Percentiles rank a stretch among this genome's conserved stretches.
Conservation (phyloP, 805 yeast species). For the Debaryomyces maramus region DNA sequence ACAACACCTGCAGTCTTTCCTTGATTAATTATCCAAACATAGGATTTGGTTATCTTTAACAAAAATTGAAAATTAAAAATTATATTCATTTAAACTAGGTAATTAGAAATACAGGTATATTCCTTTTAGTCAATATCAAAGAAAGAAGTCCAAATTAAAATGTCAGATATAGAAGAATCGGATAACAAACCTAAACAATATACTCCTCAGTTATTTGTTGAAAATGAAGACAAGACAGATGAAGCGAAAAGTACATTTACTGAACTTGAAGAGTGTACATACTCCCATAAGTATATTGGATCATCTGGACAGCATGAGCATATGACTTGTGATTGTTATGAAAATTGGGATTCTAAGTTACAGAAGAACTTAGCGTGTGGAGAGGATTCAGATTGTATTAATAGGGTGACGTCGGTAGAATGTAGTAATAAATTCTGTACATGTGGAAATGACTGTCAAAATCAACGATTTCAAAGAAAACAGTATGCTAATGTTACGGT, state of each 20-base stretch:
- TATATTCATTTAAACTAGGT: no score
- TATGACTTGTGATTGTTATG: slow-evolving; percentile 89
- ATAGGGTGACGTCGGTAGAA: slow-evolving; percentile 88
- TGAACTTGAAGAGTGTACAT: slow-evolving; percentile 58
- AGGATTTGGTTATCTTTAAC: no score
- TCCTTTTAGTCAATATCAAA: no score
- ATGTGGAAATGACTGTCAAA: slow-evolving; percentile 80
- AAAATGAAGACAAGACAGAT: slow-evolving; percentile 57
- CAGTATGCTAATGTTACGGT: slow-evolving; percentile 78
- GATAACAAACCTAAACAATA: slow-evolving; percentile 1
- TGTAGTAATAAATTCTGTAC: slow-evolving; percentile 67
- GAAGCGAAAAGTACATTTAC: slow-evolving; percentile 67
- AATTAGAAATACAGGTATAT: no score
- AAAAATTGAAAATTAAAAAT: no score
- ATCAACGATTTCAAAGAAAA: slow-evolving; percentile 81
- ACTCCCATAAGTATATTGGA: slow-evolving; percentile 63
- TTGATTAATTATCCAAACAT: no score
- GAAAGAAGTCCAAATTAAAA: no score
- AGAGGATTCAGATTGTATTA: slow-evolving; percentile 85
- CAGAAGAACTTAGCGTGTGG: slow-evolving; percentile 70
- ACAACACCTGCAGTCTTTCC: no score
- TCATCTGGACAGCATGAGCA: slow-evolving; percentile 72
- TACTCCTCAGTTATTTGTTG: slow-evolving; percentile 27
- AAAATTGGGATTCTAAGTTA: slow-evolving; percentile 40
- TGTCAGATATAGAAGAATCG: slow-evolving; percentile 9